Evolutionary conservation across 1,284 basidiomycete genomes (phyloP), one percentile per base, ranked within the genome.

Genomic region (Rhodotorula sp.): DNA sequence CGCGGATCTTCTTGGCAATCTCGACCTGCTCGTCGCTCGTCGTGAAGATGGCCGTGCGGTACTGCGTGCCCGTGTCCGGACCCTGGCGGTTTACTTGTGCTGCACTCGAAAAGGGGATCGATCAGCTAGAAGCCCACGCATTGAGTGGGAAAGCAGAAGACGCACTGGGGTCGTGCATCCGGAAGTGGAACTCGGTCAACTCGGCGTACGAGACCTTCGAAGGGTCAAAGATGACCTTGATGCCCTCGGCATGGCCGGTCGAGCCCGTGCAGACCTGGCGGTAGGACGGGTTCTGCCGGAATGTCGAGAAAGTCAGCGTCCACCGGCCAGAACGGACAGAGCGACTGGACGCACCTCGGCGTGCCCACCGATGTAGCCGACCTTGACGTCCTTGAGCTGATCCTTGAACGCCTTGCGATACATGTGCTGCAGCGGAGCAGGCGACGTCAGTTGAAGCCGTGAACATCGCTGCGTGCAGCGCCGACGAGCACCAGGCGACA

Each of bases 11-110:
- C 78, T 88, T 85, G 2, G 93, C 95, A 61, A 88, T 87, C 59
- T 85, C 81, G 60, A 85, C 85, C 82, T 99, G 96, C 79, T 91
- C 90, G 1, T 87, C 85, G 3, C 88, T 86, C 78, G 91, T 85
- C 54, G 88, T 90, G 83, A 94, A 98, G 80, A 99, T 95, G 34
- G 88, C 92, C 4, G 92, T 94, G 65, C 96, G 91, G 82, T 98
- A 98, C 82, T 98, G 91, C 91, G 81, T 61, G 21, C 93, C 93
- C 2, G 78, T 79, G 79, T 95, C 92, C 1, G 81, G 85, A 23
- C 93, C 93, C 80, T 95, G 93, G 23, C 85, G 82, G 81, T 95
- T 88, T 61, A 86, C 79, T 0, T 91, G 68, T 13, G 71, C 67
- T 65, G 67, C 21, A 10, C 5, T 14, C 57, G 57, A 25, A 19